Base-by-base conservation (phyloP, 768 basidiomycete species). In the Asterophora parasitica region DNA sequence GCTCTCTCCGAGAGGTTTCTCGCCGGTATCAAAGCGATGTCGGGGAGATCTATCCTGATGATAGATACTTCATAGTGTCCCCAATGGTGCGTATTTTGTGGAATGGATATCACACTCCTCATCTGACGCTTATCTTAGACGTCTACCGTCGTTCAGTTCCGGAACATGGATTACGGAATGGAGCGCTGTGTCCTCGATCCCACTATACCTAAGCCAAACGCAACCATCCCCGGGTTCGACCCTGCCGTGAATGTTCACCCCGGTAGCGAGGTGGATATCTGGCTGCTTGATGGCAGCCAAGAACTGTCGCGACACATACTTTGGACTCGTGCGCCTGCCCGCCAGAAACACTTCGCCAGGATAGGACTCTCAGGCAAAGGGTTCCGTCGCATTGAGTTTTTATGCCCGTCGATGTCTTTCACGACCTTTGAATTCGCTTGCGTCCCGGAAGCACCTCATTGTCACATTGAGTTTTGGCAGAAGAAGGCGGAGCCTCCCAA, bases 401-500 rank as follows among this genome's bases (percentile, higher is more conserved):
- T n/a, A 17, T 52, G 51, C 28, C 46, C 33, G 10, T 43, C 47
- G 19, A 33, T 48, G 23, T 48, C 46, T 4, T 52, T 42, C 16
- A 44, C 27, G 10, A 52, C 44, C 4, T 44, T 48, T 26, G 51
- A 52, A 39, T 52, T 52, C 27, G 42, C 39, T 12, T 52, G 51
- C 34, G 32, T 47, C 19, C 15, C 45, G 13, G 19, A 16, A 8
- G 16, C 51, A 15, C 34, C 35, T 10, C 26, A 33, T 12, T 52
- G 51, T 19, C 46, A 48, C 33, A 42, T 52, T 42, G 47, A 52
- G 26, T 52, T 52, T 23, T 52, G 51, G 51, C 51, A 52, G 30
- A 46, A 49, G 28, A 41, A 42, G 11, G 46, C 38, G 19, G 17
- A 16, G 19, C 47, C 46, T 23, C 39, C 44, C 7, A 53, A 50